Base-by-base conservation (phyloP, 495 filamentous ascomycete species). In the Hypoxylon perforatum region DNA sequence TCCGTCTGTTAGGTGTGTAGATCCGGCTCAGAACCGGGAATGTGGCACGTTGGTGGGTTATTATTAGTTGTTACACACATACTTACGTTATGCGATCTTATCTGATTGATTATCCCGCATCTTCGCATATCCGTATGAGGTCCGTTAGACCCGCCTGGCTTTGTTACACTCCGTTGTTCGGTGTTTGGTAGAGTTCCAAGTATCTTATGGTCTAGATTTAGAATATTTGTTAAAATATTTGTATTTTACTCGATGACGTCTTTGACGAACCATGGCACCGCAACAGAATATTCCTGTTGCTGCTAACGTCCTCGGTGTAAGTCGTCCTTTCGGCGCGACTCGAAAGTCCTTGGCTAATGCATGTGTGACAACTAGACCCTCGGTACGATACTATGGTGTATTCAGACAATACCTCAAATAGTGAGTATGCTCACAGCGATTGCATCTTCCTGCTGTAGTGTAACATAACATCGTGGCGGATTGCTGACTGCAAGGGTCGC, bases 221-320 rank as follows among this genome's bases (percentile, higher is more conserved):
- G 39, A 17, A 5, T 6, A 17, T 17, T 8, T n/a, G 15, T 15
- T 8, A 17, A 42, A 12, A 42, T 42, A 17, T 17, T 42, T 15
- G 15, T 4, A 17, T 17, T 42, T 15, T 17, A 17, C 39, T 42
- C 30, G 17, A 38, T 39, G 8, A 28, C 14, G 1, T 51, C 25
- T 15, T 30, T 47, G 22, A 22, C 25, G 10, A 50, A 62, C 23
- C 11, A 82, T 82, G 80, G 78, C 80, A 19, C 78, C 80, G 48
- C 80, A 82, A 52, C 72, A 70, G 21, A 62, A 78, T 19, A 82
- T 81, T 35, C 80, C 80, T 1, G 63, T 80, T 46, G 78, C 81
- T 1, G 82, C 83, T 21, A 82, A 80, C 64, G 73, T 85, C 1
- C 68, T 85, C 9, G 83, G 83, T 17, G 82, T 85, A 74, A 61